phyloP scores from a whole-genome alignment of 2,329 filamentous ascomycete species.

The Chaetomium strumarium region DNA sequence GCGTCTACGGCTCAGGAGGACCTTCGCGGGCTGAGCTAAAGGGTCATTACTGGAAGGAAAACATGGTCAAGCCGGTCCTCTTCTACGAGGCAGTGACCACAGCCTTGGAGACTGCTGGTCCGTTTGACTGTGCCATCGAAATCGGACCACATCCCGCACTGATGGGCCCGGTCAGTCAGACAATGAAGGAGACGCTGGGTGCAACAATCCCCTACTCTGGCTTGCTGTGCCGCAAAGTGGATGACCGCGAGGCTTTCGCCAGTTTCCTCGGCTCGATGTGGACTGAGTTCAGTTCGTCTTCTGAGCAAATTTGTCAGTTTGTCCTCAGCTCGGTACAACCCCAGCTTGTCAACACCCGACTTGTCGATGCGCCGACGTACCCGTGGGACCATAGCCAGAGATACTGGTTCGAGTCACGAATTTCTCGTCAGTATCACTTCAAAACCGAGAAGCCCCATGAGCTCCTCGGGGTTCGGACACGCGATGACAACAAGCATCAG shows the following conservation, averaged over 20 bases:
- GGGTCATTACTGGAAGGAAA: slow-evolving; percentile 39
- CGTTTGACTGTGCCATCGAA: slow-evolving; percentile 37
- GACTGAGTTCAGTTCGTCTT: slow-evolving; percentile 27
- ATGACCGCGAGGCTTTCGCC: slow-evolving; percentile 29
- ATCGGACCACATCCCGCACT: slow-evolving; percentile 42
- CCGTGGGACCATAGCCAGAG: slow-evolving; percentile 42
- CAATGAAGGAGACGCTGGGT: slow-evolving; percentile 24
- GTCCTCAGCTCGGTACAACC: slow-evolving; percentile 24
- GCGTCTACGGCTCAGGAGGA: slow-evolving; percentile 28
- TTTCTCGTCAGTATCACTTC: slow-evolving; percentile 36
- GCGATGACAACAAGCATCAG: slow-evolving; percentile 33
- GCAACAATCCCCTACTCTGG: slow-evolving; percentile 29
- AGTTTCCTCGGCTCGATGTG: slow-evolving; percentile 33
- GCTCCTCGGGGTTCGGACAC: slow-evolving; percentile 33
- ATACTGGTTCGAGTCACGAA: slow-evolving; percentile 39
- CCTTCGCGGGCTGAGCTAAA: slow-evolving; percentile 17
- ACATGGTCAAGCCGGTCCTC: slow-evolving; percentile 39
- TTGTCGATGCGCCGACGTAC: slow-evolving; percentile 36
- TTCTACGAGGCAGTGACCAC: slow-evolving; percentile 37
- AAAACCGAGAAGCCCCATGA: slow-evolving; percentile 32
- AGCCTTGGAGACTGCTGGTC: slow-evolving; percentile 21
- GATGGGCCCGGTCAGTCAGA: slow-evolving; percentile 35
- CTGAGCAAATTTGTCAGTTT: slow-evolving; percentile 22
- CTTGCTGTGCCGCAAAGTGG: slow-evolving; percentile 28
- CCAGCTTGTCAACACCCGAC: slow-evolving; percentile 14